phyloP scores from a whole-genome alignment of 495 filamentous ascomycete genomes.

The Hypoxylon perforatum region DNA sequence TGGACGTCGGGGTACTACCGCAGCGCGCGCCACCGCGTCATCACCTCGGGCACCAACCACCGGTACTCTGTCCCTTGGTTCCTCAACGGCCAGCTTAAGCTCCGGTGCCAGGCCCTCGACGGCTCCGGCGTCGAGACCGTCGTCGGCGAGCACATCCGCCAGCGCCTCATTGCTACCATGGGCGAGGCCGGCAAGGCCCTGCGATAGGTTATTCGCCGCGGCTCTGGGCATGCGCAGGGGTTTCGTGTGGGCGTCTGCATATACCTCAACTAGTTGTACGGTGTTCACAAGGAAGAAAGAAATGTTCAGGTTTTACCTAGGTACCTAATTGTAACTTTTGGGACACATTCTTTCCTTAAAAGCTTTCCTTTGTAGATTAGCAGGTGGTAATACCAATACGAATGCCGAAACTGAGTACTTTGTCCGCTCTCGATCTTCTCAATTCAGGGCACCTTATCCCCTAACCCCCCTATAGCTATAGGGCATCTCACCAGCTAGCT shows the following conservation, averaged over 20 bases:
- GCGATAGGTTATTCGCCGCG: conserved; percentile 1
- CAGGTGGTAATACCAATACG: too few relatives aligned
- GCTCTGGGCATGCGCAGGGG: background rate
- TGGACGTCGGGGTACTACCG: conserved; percentile 31
- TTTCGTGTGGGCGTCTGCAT: background rate
- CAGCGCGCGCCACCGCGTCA: conserved; percentile 39
- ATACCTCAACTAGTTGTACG: too few relatives aligned
- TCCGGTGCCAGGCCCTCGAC: conserved; percentile 32
- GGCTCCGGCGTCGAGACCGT: conserved; percentile 37
- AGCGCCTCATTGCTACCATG: conserved; percentile 36
- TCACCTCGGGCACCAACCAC: conserved; percentile 30
- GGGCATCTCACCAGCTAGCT: too few relatives aligned
- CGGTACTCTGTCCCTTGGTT: conserved; percentile 32
- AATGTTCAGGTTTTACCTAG: too few relatives aligned
- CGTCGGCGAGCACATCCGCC: conserved; percentile 36
- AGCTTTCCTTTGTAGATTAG: too few relatives aligned
- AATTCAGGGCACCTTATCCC: too few relatives aligned
- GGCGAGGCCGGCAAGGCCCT: conserved; percentile 33
- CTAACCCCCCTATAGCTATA: too few relatives aligned
- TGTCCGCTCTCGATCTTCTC: too few relatives aligned
- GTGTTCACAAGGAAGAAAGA: too few relatives aligned
- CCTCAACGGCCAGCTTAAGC: conserved; percentile 38
- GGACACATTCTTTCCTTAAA: too few relatives aligned
- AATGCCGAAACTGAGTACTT: too few relatives aligned
- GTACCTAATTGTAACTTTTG: too few relatives aligned